phyloP scores from a whole-genome alignment of 352 stramenopile genomes.

The Phytophthora niederhauseri region DNA sequence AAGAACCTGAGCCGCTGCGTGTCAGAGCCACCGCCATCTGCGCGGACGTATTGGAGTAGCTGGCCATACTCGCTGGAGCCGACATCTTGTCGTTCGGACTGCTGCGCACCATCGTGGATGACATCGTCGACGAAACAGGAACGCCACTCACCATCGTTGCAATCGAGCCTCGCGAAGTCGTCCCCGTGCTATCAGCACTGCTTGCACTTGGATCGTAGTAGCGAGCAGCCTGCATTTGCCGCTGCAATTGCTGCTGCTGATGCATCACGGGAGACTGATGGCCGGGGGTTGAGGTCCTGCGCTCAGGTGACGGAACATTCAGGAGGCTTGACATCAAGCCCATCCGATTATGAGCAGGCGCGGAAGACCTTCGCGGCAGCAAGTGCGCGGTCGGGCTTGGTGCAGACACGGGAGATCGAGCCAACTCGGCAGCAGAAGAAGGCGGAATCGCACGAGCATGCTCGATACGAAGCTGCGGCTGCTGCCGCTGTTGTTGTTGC shows the following conservation, averaged over 20 bases:
- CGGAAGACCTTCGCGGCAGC: slow-evolving; percentile 43
- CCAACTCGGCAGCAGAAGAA: slow-evolving; percentile 32
- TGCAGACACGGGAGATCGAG: slow-evolving; percentile 29
- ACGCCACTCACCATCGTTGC: slow-evolving; percentile 39
- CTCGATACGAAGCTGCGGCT: slow-evolving; percentile 36
- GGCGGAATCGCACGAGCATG: slow-evolving; percentile 27
- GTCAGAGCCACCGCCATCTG: slow-evolving; percentile 39
- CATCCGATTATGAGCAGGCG: slow-evolving; percentile 57
- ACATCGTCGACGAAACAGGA: slow-evolving; percentile 37
- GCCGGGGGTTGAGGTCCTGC: slow-evolving; percentile 36
- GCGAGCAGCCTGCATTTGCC: slow-evolving; percentile 37
- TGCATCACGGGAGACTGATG: slow-evolving; percentile 55
- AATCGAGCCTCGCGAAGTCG: slow-evolving; percentile 27
- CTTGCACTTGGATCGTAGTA: slow-evolving; percentile 44
- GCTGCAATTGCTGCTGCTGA: slow-evolving; percentile 43
- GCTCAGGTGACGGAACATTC: slow-evolving; percentile 73
- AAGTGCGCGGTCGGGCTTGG: slow-evolving; percentile 68
- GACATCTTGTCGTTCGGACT: slow-evolving; percentile 33
- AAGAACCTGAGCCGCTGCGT: slow-evolving; percentile 38
- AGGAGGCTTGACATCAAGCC: slow-evolving; percentile 81
- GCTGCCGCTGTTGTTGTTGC: slow-evolving; percentile 24
- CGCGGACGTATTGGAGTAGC: slow-evolving; percentile 31
- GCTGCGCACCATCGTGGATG: slow-evolving; percentile 25
- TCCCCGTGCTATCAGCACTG: slow-evolving; percentile 17
- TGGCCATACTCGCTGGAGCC: slow-evolving; percentile 27